These are phyloP conservation scores for Selaginella moellendorffii DNA, from an alignment of 75 land plant species.

Conservation along the genomic window DNA sequence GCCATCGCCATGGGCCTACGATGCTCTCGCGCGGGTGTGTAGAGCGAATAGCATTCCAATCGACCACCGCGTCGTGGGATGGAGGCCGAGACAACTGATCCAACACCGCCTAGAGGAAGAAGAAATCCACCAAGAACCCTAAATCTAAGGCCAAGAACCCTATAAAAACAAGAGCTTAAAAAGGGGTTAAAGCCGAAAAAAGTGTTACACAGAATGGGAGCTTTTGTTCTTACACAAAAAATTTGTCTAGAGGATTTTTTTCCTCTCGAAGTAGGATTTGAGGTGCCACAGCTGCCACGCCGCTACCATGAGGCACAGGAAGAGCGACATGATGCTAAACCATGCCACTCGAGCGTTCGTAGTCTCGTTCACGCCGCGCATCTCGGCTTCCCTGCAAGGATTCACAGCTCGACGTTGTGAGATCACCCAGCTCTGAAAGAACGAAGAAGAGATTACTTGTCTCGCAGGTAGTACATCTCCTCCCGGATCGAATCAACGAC, in stretches of 20 bases:
- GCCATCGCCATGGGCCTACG: no score
- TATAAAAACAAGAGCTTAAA: no score
- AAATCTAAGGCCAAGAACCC: no score
- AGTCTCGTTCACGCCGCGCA: neutral
- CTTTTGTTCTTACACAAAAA: no score
- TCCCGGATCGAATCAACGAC: slow-evolving; percentile 46
- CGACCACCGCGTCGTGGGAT: no score
- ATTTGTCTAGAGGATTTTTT: slow-evolving; percentile 1
- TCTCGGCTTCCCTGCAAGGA: slow-evolving; percentile 3
- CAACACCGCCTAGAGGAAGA: no score
- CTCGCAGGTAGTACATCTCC: slow-evolving; percentile 61
- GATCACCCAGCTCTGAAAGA: neutral
- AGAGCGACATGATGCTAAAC: neutral
- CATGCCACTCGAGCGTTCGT: neutral
- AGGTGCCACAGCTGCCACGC: neutral
- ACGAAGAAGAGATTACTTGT: slow-evolving; percentile 26
- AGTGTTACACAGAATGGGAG: no score
- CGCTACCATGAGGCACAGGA: neutral
- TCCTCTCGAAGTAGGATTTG: slow-evolving; percentile 7
- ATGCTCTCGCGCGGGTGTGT: no score
- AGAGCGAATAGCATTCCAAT: no score
- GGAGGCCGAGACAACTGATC: no score
- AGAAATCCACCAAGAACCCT: no score
- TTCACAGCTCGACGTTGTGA: neutral
- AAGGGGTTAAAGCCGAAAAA: no score